A percentile compares a stretch with the other conserved stretches of the same genome.
phyloP scores from a whole-genome alignment of 805 yeast genomes.

The Saturnispora bothae region DNA sequence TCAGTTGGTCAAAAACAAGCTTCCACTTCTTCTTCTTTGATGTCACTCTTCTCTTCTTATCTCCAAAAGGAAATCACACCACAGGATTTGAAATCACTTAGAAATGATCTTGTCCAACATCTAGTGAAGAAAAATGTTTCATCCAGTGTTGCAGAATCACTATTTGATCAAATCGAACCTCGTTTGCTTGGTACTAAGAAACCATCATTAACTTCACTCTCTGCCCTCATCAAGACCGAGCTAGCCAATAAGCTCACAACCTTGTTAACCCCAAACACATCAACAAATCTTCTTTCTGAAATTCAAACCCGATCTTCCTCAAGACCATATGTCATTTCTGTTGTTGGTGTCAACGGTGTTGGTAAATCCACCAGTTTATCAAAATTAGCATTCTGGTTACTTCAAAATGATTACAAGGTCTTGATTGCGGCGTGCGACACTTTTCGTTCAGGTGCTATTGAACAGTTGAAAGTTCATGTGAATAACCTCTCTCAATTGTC shows the following conservation, averaged over 20 bases:
- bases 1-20: no score
- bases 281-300: slow-evolving; percentile 77
- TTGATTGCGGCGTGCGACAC: slow-evolving; percentile 96
- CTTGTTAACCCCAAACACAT: slow-evolving; percentile 83
- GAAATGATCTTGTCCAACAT: slow-evolving; percentile 61
- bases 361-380: slow-evolving; percentile 95
- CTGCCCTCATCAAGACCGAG: slow-evolving; percentile 54
- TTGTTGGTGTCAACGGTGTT: slow-evolving; percentile 96
- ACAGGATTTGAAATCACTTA: slow-evolving; percentile 54
- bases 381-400: slow-evolving; percentile 87
- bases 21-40: no score
- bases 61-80: no score
- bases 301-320: slow-evolving; percentile 39
- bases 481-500: slow-evolving; percentile 66
- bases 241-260: slow-evolving; percentile 58
- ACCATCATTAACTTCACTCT: slow-evolving; percentile 63
- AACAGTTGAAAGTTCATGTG: slow-evolving; percentile 90
- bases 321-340: slow-evolving; percentile 85
- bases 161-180: slow-evolving; percentile 59
- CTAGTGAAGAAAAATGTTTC: slow-evolving; percentile 82
- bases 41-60: no score
- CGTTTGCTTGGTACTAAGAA: slow-evolving; percentile 66
- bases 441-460: slow-evolving; percentile 97
- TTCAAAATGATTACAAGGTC: slow-evolving; percentile 80
- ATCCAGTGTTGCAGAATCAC: slow-evolving; percentile 70